Percentiles rank a stretch among this genome's conserved stretches.
phyloP scores from a whole-genome alignment of 2,329 filamentous ascomycete species.

The Thielaviopsis musarum region DNA sequence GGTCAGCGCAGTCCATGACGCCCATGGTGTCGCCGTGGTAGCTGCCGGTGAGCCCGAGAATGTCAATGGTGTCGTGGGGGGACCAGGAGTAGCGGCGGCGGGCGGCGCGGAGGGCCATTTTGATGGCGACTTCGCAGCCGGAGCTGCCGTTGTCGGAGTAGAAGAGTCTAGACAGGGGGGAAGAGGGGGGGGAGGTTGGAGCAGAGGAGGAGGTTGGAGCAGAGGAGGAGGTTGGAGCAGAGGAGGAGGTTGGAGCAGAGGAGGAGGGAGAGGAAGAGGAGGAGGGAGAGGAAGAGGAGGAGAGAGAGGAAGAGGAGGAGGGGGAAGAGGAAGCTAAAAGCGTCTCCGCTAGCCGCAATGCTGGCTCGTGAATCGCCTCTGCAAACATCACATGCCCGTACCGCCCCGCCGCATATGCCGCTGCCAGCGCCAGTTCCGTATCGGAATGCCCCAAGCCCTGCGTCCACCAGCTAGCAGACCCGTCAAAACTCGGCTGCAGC shows the following conservation, averaged over 20 bases:
- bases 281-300: too few species aligned
- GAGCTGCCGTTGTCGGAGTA: conserved; percentile 76
- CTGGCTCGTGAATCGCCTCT: conserved; percentile 62
- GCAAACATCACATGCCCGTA: conserved; percentile 88
- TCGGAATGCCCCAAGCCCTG: conserved; percentile 74
- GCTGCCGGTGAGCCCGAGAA: conserved; percentile 61
- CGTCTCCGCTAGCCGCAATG: conserved; percentile 47
- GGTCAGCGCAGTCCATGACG: conserved; percentile 72
- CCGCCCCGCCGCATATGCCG: conserved; percentile 64
- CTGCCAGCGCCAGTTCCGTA: conserved; percentile 51
- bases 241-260: conserved; percentile 34
- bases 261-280: conserved; percentile 15
- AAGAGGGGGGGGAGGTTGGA: conserved; percentile 21
- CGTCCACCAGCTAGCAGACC: conserved; percentile 83
- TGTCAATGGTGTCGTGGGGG: conserved; percentile 38
- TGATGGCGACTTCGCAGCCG: conserved; percentile 67
- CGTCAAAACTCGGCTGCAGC: conserved; percentile 57
- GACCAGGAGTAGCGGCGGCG: conserved; percentile 50
- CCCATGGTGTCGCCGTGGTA: conserved; percentile 84
- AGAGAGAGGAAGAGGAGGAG: conserved; percentile 17
- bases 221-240: neutral
- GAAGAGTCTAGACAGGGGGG: conserved; percentile 58
- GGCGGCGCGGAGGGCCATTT: conserved; percentile 64
- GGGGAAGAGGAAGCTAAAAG: conserved; percentile 45
- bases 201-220: too few species aligned